Base-by-base conservation (phyloP, 805 yeast species). In the Cyberlindnera petersonii region DNA sequence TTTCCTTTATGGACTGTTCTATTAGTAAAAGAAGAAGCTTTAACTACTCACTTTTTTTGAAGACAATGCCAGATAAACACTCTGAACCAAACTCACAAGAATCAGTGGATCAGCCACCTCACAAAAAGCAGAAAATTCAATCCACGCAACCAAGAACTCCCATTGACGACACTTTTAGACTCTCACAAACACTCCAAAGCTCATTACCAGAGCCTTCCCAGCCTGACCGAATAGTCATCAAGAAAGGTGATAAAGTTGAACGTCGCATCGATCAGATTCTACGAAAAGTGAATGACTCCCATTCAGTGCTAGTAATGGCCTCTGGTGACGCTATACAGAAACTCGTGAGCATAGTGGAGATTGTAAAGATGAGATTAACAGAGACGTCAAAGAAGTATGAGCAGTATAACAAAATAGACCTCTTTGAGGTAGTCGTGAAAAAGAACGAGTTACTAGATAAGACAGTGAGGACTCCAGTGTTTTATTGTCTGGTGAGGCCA, bases 291-390 rank as follows among this genome's bases (percentile, higher is more conserved):
- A 7, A 19, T 1, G 26, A 38, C 2, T 19, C 23, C 0, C 39
- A 36, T 15, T 18, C 33, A 4, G 33, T 44, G 9, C 17, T 51
- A 6, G 26, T 54, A 17, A 48, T 53, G 55, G 43, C 49, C n/a
- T 47, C 50, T 9, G 59, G 59, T 9, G 49, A 42, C 8, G 40
- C 38, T 2, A 46, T 53, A 4, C 59, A 55, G 27, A 55, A 55
- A 31, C 24, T 52, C 21, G 26, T 50, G 5, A 44, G 48, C 30
- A 45, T 53, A 3, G 31, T 53, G 22, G 59, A 55, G 39, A 50
- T 55, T 16, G 42, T 49, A 6, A 53, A 55, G 35, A 13, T 24
- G 14, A 47, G 41, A 24, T 21, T 50, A 8, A 36, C 22, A 9
- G 48, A 48, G 2, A 21, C 40, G 14, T 23, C 19, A 13, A 10